phyloP scores from a whole-genome alignment of 768 basidiomycete species.

The Leucocoprinus birnbaumii region DNA sequence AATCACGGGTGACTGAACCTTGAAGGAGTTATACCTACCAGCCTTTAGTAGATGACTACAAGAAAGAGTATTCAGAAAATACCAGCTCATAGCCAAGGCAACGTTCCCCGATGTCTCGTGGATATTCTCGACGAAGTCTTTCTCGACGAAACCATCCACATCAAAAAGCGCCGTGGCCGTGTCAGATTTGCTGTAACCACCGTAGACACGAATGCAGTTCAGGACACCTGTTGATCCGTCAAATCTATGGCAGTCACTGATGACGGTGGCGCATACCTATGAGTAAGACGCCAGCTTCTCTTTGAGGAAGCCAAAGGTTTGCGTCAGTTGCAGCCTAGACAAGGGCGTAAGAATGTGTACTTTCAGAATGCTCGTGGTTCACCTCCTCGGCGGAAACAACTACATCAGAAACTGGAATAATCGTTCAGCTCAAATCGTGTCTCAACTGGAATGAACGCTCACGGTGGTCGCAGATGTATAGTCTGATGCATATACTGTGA shows the following conservation, averaged over 20 bases:
- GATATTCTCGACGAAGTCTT: slow-evolving; percentile 45
- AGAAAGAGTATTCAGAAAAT: slow-evolving; percentile 15
- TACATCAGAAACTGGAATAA: slow-evolving; percentile 51
- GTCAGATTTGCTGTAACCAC: slow-evolving; percentile 51
- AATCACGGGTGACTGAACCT: slow-evolving; percentile 30
- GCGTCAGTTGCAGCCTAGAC: slow-evolving; percentile 54
- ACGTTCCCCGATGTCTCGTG: slow-evolving; percentile 43
- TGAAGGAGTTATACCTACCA: slow-evolving; percentile 62
- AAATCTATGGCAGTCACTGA: neutral
- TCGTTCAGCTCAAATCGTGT: neutral
- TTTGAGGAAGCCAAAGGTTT: slow-evolving; percentile 50
- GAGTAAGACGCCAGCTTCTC: slow-evolving; percentile 50
- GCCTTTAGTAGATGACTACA: neutral
- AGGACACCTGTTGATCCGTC: slow-evolving; percentile 38
- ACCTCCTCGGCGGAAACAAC: slow-evolving; percentile 62
- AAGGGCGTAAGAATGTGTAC: neutral
- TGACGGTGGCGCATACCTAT: slow-evolving; percentile 53
- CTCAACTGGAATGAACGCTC: slow-evolving; percentile 21
- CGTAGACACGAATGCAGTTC: slow-evolving; percentile 62
- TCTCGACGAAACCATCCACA: slow-evolving; percentile 56
- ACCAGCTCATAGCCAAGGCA: slow-evolving; percentile 61
- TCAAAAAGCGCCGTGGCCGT: slow-evolving; percentile 56
- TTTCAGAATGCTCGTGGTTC: slow-evolving; percentile 7
- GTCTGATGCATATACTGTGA: slow-evolving; percentile 47
- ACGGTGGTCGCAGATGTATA: slow-evolving; percentile 65